phyloP scores from a whole-genome alignment of 208 protist genomes.

The Leishmania aethiopica region DNA sequence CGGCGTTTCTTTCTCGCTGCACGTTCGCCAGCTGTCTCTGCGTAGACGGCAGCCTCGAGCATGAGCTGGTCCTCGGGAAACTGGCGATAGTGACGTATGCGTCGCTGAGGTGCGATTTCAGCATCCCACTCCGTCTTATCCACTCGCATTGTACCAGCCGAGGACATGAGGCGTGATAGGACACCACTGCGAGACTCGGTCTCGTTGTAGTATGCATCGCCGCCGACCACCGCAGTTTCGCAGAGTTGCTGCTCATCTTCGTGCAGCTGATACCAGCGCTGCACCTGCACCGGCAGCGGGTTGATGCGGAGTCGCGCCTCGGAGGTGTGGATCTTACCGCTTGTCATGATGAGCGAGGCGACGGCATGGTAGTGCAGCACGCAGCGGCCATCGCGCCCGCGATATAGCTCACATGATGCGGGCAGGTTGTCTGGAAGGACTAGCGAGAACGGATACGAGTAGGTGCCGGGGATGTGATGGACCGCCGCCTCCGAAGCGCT shows the following conservation, averaged over 20 bases:
- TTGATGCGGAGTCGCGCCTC: conserved; percentile 34
- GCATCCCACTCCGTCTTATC: conserved; percentile 3
- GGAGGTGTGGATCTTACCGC: conserved; percentile 28
- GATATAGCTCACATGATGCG: conserved; percentile 33
- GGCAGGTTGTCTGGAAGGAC: conserved; percentile 57
- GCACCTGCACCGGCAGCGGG: conserved; percentile 60
- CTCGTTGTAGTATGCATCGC: background rate
- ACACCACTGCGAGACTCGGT: background rate
- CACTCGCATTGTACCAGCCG: conserved; percentile 4
- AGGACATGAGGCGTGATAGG: conserved; percentile 20
- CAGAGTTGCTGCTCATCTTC: conserved; percentile 27
- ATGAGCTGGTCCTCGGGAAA: conserved; percentile 22
- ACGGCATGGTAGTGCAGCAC: conserved; percentile 47
- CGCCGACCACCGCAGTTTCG: background rate
- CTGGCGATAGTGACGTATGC: conserved; percentile 24
- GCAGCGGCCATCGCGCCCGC: conserved; percentile 29
- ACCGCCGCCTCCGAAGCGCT: conserved; percentile 4
- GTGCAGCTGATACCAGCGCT: conserved; percentile 58
- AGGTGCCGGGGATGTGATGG: conserved; percentile 55
- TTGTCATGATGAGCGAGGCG: conserved; percentile 37
- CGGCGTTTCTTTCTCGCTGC: conserved; percentile 4
- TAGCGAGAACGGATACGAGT: conserved; percentile 67
- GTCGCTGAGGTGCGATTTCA: conserved; percentile 13
- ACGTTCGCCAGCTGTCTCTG: background rate
- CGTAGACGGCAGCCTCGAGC: conserved; percentile 16